Evolutionary conservation across 305 asterid species (phyloP).

Genomic region (Solanum aculeatissimum): DNA sequence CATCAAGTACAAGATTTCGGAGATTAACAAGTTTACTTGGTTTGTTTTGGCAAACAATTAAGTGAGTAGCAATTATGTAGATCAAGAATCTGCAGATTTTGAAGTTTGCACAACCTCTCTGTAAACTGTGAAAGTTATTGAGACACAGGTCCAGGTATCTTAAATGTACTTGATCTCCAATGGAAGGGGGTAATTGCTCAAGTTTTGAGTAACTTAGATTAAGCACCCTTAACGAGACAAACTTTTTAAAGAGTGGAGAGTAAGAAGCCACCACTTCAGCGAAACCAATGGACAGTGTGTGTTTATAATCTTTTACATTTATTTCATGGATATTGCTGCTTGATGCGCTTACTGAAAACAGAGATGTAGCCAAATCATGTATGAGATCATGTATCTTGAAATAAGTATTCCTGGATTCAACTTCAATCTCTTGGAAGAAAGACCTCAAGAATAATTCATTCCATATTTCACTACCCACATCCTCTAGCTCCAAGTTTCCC

Average conservation of each 20-base stretch:
- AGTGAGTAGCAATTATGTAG: slow-evolving; percentile 18
- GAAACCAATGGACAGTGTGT: background rate
- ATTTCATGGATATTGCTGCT: background rate
- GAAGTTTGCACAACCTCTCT: slow-evolving; percentile 9
- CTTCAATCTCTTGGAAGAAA: background rate
- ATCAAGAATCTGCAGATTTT: slow-evolving; percentile 15
- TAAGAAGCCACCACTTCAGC: slow-evolving; percentile 23
- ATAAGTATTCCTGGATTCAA: background rate
- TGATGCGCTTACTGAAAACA: background rate
- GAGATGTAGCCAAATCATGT: background rate
- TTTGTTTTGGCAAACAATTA: slow-evolving; percentile 5
- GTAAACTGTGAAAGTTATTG: slow-evolving; percentile 17
- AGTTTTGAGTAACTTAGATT: background rate
- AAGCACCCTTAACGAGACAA: background rate
- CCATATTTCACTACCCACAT: background rate
- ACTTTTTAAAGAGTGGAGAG: background rate
- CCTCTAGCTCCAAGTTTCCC: background rate
- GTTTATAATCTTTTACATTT: background rate
- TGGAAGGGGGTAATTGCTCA: slow-evolving; percentile 35
- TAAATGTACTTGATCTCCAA: slow-evolving; percentile 49
- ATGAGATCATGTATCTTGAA: background rate
- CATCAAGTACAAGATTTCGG: background rate
- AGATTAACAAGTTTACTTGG: background rate
- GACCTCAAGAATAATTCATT: background rate
- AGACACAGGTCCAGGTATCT: slow-evolving; percentile 23